phyloP scores from a whole-genome alignment of 106 monocot species.

The Xerophyta viscosa region DNA sequence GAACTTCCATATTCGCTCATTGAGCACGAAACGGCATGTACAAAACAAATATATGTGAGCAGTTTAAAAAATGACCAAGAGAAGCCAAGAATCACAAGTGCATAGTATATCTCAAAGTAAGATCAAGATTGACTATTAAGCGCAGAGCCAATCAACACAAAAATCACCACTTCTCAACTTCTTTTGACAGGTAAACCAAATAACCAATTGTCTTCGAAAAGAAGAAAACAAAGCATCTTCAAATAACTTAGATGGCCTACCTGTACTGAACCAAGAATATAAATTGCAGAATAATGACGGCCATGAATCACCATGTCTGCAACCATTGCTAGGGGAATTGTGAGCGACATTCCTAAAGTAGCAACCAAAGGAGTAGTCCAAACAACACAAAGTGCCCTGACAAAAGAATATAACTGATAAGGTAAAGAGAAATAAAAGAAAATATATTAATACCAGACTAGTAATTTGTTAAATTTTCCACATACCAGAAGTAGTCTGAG shows the following conservation, averaged over 20 bases:
- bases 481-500: constrained; percentile 98
- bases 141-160: too few relatives aligned
- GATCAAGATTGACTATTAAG: too few relatives aligned
- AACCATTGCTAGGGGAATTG: constrained; percentile 96
- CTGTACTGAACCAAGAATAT: constrained; percentile 91
- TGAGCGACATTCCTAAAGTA: constrained; percentile 94
- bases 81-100: too few relatives aligned
- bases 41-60: too few relatives aligned
- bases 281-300: constrained; percentile 90
- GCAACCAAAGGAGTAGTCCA: constrained; percentile 99
- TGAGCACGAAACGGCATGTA: too few relatives aligned
- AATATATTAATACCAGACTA: too few relatives aligned
- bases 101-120: too few relatives aligned
- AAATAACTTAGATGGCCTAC: constrained; percentile 19
- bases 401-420: background rate
- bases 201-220: background rate
- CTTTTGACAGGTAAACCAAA: too few relatives aligned
- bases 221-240: background rate
- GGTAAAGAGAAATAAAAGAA: background rate
- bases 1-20: too few relatives aligned
- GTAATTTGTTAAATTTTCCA: background rate
- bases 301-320: constrained; percentile 99
- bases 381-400: constrained; percentile 94
- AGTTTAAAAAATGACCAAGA: too few relatives aligned
- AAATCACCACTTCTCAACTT: too few relatives aligned